A percentile compares a stretch with the other conserved stretches of the same genome.
Conservation (phyloP, 2,329 filamentous ascomycete genomes). For the Hypoxylon sp. region DNA sequence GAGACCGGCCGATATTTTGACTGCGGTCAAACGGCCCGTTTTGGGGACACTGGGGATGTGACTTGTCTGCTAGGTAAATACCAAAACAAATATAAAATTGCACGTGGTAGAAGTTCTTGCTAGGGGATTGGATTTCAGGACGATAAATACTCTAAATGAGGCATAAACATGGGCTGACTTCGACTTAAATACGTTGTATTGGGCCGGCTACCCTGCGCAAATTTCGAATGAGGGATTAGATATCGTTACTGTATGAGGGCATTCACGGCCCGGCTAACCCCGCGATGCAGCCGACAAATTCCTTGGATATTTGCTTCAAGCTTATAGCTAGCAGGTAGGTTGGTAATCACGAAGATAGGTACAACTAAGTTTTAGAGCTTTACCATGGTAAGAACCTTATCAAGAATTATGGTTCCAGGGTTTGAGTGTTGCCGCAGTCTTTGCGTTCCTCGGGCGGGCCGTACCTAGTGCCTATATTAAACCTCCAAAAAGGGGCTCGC, state of each 20-base stretch:
- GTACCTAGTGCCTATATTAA: not conserved
- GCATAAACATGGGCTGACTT: slow-evolving; percentile 22
- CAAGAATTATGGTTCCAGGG: not conserved
- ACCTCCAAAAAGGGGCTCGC: not conserved
- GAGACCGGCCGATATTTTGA: slow-evolving; percentile 34
- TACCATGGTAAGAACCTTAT: not conserved
- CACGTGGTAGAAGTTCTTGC: not conserved
- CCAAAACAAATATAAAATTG: not conserved
- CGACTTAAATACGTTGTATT: slow-evolving; percentile 11
- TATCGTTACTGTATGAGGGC: slow-evolving; percentile 21
- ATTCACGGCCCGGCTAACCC: slow-evolving; percentile 33
- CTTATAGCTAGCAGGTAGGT: not conserved
- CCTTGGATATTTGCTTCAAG: slow-evolving; percentile 14
- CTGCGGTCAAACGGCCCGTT: slow-evolving; percentile 35
- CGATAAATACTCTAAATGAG: slow-evolving; percentile 16
- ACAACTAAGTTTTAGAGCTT: slow-evolving; percentile 7
- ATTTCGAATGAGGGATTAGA: slow-evolving; percentile 27
- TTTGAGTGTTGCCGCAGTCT: not conserved
- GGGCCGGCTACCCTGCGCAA: slow-evolving; percentile 13
- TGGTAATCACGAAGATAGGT: slow-evolving; percentile 10
- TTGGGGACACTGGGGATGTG: slow-evolving; percentile 20
- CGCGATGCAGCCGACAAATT: slow-evolving; percentile 8
- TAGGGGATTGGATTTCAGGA: slow-evolving; percentile 5
- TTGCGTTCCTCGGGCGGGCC: not conserved
- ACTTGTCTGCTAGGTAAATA: slow-evolving; percentile 1